A percentile compares a stretch with the other conserved stretches of the same genome.
Evolutionary conservation across 2,329 filamentous ascomycete genomes (phyloP).

Genomic region (Monosporascus cannonballus): DNA sequence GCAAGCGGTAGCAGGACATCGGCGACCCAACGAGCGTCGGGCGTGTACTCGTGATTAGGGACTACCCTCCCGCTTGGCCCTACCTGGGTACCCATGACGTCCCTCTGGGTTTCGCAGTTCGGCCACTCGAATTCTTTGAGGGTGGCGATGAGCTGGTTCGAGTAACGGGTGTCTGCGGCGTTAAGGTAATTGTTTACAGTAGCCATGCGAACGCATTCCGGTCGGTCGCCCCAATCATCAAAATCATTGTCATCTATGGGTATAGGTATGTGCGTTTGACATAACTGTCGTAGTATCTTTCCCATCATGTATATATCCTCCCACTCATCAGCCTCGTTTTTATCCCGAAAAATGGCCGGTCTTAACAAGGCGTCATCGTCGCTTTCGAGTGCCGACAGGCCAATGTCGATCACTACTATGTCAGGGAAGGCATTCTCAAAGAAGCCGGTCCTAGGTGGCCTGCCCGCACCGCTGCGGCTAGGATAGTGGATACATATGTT

Average conservation of each 20-base stretch:
- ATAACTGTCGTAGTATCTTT: neutral
- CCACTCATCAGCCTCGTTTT: neutral
- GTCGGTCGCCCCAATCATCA: neutral
- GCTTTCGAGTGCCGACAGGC: neutral
- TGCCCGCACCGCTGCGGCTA: neutral
- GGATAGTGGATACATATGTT: neutral
- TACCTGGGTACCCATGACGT: neutral
- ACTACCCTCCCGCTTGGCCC: neutral
- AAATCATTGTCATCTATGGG: neutral
- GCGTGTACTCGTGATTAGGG: neutral
- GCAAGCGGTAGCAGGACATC: neutral
- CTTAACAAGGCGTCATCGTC: neutral
- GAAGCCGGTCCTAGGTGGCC: neutral
- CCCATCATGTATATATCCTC: neutral
- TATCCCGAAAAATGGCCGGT: neutral
- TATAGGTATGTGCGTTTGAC: neutral
- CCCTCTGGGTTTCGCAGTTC: neutral
- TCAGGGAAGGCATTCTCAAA: neutral
- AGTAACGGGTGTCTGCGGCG: neutral
- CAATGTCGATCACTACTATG: neutral
- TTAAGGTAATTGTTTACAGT: neutral
- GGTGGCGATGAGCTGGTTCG: neutral
- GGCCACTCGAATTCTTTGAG: neutral
- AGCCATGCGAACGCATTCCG: neutral
- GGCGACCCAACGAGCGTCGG: neutral